phyloP scores from a whole-genome alignment of 306 rosid genomes.

The Begonia loranthoides region DNA sequence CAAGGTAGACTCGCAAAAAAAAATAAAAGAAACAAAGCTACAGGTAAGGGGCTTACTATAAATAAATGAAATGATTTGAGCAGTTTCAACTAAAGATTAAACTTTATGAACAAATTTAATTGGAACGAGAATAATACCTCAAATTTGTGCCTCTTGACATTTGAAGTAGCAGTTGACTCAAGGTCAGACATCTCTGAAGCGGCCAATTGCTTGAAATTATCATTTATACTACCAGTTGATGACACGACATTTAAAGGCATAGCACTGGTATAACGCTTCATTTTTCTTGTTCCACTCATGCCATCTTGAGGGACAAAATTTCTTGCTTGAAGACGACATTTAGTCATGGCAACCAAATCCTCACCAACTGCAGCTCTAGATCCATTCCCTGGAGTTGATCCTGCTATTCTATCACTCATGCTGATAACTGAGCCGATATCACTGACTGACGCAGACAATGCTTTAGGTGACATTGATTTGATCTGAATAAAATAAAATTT shows the following conservation, averaged over 20 bases:
- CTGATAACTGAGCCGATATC: constrained; percentile 78
- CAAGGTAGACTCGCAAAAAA: too few relatives aligned
- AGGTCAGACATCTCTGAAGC: constrained; percentile 53
- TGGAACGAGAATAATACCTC: constrained; percentile 31
- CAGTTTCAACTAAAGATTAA: too few relatives aligned
- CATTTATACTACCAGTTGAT: constrained; percentile 55
- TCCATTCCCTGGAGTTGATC: constrained; percentile 90
- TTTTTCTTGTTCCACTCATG: constrained; percentile 56
- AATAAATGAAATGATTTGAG: too few relatives aligned
- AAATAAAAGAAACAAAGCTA: too few relatives aligned
- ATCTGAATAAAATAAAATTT: constrained; percentile 35
- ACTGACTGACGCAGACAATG: constrained; percentile 65
- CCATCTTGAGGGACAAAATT: constrained; percentile 62
- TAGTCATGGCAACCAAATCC: constrained; percentile 88
- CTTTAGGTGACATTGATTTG: constrained; percentile 53
- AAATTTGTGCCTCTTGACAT: constrained; percentile 47
- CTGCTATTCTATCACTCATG: constrained; percentile 90
- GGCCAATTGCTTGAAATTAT: constrained; percentile 34
- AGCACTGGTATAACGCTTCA: constrained; percentile 69
- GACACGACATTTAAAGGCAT: constrained; percentile 63
- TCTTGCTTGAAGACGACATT: constrained; percentile 74
- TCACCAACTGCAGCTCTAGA: constrained; percentile 96
- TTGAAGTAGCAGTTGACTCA: constrained; percentile 69
- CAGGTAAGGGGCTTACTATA: too few relatives aligned
- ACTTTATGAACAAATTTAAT: too few relatives aligned